phyloP scores from a whole-genome alignment of 495 filamentous ascomycete genomes.

The Trichoderma gamsii region DNA sequence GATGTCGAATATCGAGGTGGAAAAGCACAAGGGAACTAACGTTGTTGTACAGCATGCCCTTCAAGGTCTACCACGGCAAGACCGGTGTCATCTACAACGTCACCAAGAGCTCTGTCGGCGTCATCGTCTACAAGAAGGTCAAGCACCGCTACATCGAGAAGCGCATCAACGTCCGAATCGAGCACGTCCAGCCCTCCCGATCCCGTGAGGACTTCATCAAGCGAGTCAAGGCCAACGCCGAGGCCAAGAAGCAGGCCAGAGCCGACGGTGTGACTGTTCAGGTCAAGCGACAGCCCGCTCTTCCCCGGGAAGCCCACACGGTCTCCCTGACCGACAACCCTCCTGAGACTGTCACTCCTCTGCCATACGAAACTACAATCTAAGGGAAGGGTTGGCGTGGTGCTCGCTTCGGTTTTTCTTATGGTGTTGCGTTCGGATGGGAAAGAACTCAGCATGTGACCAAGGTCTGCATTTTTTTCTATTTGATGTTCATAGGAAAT shows the following conservation, averaged over 20 bases:
- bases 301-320: constrained; percentile 71
- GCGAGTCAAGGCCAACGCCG: constrained; percentile 92
- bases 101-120: constrained; percentile 89
- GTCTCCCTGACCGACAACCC: constrained; percentile 68
- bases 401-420: constrained; percentile 21
- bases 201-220: constrained; percentile 92
- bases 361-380: constrained; percentile 97
- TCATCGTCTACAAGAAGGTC: constrained; percentile 98
- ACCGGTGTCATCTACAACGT: constrained; percentile 98
- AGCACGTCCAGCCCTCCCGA: constrained; percentile 91
- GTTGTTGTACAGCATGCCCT: constrained; percentile 69
- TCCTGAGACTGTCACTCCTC: constrained; percentile 85
- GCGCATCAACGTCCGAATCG: constrained; percentile 96
- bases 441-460: constrained; percentile 18
- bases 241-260: constrained; percentile 87
- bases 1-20: constrained; percentile 9
- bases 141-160: constrained; percentile 98
- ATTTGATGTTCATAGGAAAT: constrained; percentile 16
- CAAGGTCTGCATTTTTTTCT: constrained; percentile 16
- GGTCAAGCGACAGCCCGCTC: constrained; percentile 82
- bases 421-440: constrained; percentile 15
- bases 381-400: constrained; percentile 45
- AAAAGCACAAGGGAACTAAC: constrained; percentile 22
- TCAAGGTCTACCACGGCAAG: constrained; percentile 99
- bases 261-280: constrained; percentile 74